Base-by-base conservation (phyloP, 73 alveolate genomes). In the Paramecium bursaria region DNA sequence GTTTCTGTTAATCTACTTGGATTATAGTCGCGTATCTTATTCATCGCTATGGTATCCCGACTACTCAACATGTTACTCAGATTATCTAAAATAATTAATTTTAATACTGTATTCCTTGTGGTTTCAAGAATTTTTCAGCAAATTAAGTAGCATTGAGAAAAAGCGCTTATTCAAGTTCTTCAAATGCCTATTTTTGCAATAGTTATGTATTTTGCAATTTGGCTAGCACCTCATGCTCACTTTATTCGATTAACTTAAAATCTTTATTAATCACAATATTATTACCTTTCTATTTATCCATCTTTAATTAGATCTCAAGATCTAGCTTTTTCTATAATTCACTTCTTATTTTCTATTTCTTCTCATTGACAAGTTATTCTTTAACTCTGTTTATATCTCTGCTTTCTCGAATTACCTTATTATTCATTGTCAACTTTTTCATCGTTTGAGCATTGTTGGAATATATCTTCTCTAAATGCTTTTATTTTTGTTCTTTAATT, bases 161-260 rank as follows among this genome's bases (percentile, higher is more conserved):
- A 2, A 79, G 25, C 1, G 89, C 89, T 13, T 73, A 53, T 42
- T 79, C 89, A 19, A 79, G 73, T 53, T 79, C 89, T 39, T 79
- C 89, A 27, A 53, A 79, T 0, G 89, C 89, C 17, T 67, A 49
- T 26, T 79, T 79, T 79, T 79, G 39, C 89, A 79, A 53, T 73
- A 49, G 30, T 14, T 79, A 35, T 21, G 89, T 79, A 60, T 61
- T 53, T 79, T 79, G 15, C 3, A 54, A 55, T 7, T 73, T 79
- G 51, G 51, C 19, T 6, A 79, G 47, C 3, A 54, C 30, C 19
- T 79, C 89, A 57, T 53, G 51, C 19, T 79, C 89, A 33, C 29
- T 26, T 39, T 46, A 33, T 53, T 79, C 89, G 42, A 79, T 54
- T 79, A 50, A 44, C 31, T 79, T 73, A 61, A 79, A 50, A 22